A percentile compares a stretch with the other conserved stretches of the same genome.
These are phyloP conservation scores for Geranium brycei DNA, from an alignment of 345 rosid genomes.

Conservation along the genomic window DNA sequence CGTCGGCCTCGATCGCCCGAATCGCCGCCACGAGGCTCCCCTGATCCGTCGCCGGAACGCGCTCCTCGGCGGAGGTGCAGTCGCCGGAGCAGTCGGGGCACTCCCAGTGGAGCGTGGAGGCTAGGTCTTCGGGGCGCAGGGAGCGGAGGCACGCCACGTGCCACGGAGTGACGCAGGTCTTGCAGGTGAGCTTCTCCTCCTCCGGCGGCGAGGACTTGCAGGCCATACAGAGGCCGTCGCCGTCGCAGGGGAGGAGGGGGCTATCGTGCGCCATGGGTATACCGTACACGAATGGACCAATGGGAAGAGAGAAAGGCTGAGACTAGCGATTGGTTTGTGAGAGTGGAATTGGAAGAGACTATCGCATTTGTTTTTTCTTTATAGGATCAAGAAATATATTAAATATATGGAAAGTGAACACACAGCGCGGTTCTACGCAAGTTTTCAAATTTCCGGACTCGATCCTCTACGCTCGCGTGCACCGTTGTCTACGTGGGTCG, in stretches of 20 bases:
- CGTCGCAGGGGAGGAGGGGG: constrained; percentile 52
- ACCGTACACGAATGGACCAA: not conserved
- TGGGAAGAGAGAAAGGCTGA: not conserved
- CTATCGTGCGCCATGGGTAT: constrained; percentile 25
- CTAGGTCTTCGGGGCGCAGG: constrained; percentile 29
- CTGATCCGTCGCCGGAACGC: constrained; percentile 14
- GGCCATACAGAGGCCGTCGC: constrained; percentile 54
- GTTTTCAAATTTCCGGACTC: too few species aligned
- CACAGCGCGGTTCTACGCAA: too few species aligned
- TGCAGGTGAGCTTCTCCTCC: constrained; percentile 44
- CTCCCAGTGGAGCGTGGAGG: constrained; percentile 37
- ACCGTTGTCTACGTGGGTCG: too few species aligned
- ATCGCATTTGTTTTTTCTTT: not conserved
- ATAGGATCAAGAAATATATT: too few species aligned
- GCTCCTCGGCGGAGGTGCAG: constrained; percentile 9
- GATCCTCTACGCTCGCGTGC: too few species aligned
- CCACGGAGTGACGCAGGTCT: constrained; percentile 62
- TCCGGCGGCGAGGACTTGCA: constrained; percentile 31
- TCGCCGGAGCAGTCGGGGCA: constrained; percentile 51
- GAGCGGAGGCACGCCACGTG: constrained; percentile 43
- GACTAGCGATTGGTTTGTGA: not conserved
- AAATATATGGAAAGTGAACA: too few species aligned
- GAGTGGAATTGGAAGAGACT: not conserved
- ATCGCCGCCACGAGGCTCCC: constrained; percentile 39
- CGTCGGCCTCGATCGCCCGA: constrained; percentile 41